Percentiles rank a stretch among this genome's conserved stretches.
phyloP scores from a whole-genome alignment of 768 basidiomycete genomes.

The Ephemerocybe angulata region DNA sequence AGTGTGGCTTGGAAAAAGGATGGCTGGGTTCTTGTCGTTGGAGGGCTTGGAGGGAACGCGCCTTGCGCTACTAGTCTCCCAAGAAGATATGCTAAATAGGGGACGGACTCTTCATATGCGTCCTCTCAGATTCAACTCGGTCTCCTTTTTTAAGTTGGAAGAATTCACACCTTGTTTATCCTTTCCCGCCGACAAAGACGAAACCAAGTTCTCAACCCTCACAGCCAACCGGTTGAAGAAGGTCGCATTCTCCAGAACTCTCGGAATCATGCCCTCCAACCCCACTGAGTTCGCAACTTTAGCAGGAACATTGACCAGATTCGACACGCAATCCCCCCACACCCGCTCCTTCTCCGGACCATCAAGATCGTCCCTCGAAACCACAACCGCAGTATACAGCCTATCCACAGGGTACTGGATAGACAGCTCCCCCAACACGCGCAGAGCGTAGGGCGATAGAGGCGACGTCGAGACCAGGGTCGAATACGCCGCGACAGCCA shows the following conservation, averaged over 20 bases:
- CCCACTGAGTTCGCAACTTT: slow-evolving; percentile 73
- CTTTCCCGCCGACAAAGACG: slow-evolving; percentile 33
- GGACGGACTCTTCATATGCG: slow-evolving; percentile 30
- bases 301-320: slow-evolving; percentile 62
- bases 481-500: slow-evolving; percentile 60
- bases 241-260: slow-evolving; percentile 46
- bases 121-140: too few species aligned
- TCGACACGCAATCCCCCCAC: slow-evolving; percentile 80
- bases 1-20: slow-evolving; percentile 64
- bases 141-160: too few species aligned
- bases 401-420: slow-evolving; percentile 67
- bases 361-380: slow-evolving; percentile 20
- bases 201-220: slow-evolving; percentile 51
- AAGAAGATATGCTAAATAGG: slow-evolving; percentile 51
- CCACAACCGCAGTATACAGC: slow-evolving; percentile 54
- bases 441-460: slow-evolving; percentile 46
- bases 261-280: slow-evolving; percentile 39
- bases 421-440: slow-evolving; percentile 51
- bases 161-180: slow-evolving; percentile 44
- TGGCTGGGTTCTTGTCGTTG: slow-evolving; percentile 54
- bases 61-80: slow-evolving; percentile 67
- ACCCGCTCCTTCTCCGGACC: slow-evolving; percentile 28
- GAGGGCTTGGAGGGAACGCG: slow-evolving; percentile 52
- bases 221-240: slow-evolving; percentile 55
- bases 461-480: slow-evolving; percentile 50